Percentiles rank a stretch among this genome's conserved stretches.
Evolutionary conservation across 768 basidiomycete species (phyloP).

Genomic region (Termitomyces sp.): DNA sequence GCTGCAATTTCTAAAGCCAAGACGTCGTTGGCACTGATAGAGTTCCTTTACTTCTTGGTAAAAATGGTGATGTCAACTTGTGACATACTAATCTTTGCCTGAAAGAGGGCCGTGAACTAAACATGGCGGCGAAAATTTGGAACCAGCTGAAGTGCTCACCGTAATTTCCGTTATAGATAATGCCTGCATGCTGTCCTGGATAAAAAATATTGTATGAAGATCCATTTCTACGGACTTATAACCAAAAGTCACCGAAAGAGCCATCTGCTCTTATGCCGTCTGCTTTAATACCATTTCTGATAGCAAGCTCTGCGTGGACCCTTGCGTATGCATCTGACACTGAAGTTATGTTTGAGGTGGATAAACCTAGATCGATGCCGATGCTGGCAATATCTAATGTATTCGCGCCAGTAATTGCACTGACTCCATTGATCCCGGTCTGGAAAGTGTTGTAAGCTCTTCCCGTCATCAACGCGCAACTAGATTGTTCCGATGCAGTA

Average conservation of each 20-base stretch:
- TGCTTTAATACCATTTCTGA: conserved; percentile 44
- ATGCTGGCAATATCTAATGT: conserved; percentile 63
- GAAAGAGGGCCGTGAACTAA: not conserved
- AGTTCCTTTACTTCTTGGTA: not conserved
- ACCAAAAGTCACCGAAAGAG: conserved; percentile 37
- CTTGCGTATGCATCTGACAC: conserved; percentile 48
- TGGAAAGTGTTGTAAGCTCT: conserved; percentile 43
- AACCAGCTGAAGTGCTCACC: conserved; percentile 29
- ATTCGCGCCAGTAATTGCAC: conserved; percentile 63
- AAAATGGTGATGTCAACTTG: not conserved
- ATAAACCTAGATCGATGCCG: conserved; percentile 50
- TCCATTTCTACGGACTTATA: not conserved
- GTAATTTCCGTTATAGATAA: conserved; percentile 76
- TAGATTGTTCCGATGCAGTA: conserved; percentile 35
- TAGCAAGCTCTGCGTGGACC: conserved; percentile 51
- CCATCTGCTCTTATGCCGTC: conserved; percentile 64
- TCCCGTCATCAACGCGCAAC: conserved; percentile 49
- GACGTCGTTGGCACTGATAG: conserved; percentile 53
- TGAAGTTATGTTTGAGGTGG: conserved; percentile 41
- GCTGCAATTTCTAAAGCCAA: conserved; percentile 63
- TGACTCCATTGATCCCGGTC: conserved; percentile 34
- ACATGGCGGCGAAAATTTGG: not conserved
- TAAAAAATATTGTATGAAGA: not conserved
- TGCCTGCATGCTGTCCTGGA: conserved; percentile 55
- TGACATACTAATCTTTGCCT: conserved; percentile 46